A percentile compares a stretch with the other conserved stretches of the same genome.
Conservation (phyloP, 1,284 basidiomycete genomes). For the Cutaneotrichosporon curvatum region DNA sequence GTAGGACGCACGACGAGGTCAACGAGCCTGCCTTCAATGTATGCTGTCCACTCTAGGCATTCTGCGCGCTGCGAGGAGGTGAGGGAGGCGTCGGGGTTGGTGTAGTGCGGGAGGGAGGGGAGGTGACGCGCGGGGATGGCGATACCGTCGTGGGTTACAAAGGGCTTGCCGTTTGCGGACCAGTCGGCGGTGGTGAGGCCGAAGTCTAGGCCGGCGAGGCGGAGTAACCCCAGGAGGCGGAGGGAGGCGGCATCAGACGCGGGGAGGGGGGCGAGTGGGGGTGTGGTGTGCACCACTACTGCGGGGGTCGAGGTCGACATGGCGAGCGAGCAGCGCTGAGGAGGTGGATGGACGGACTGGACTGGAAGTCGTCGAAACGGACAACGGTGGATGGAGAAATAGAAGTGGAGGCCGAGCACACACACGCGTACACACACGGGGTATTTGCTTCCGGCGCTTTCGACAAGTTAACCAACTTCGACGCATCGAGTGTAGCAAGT, state of each 20-base stretch:
- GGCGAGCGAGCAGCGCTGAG: not conserved
- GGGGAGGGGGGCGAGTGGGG: slow-evolving; percentile 27
- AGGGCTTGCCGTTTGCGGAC: slow-evolving; percentile 28
- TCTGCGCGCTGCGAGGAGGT: slow-evolving; percentile 25
- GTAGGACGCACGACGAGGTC: slow-evolving; percentile 35
- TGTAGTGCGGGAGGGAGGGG: slow-evolving; percentile 20
- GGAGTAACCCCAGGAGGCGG: slow-evolving; percentile 25
- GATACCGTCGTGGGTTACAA: slow-evolving; percentile 21
- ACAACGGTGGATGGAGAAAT: too few relatives aligned
- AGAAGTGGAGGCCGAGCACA: too few relatives aligned
- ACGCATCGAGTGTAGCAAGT: too few relatives aligned
- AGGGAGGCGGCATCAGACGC: slow-evolving; percentile 31
- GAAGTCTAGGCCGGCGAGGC: slow-evolving; percentile 20
- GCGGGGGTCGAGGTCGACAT: slow-evolving; percentile 2
- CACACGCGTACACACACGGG: not conserved
- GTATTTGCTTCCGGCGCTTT: not conserved
- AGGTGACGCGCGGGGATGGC: slow-evolving; percentile 19
- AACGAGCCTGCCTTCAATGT: slow-evolving; percentile 35
- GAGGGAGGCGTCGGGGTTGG: slow-evolving; percentile 28
- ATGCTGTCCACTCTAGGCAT: slow-evolving; percentile 30
- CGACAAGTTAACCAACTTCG: too few relatives aligned
- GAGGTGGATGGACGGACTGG: too few relatives aligned
- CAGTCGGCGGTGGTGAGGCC: slow-evolving; percentile 24
- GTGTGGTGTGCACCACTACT: slow-evolving; percentile 28
- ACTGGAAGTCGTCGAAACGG: too few relatives aligned